Evolutionary conservation across 2,329 filamentous ascomycete species (phyloP).

Genomic region (Diaporthe humulicola): DNA sequence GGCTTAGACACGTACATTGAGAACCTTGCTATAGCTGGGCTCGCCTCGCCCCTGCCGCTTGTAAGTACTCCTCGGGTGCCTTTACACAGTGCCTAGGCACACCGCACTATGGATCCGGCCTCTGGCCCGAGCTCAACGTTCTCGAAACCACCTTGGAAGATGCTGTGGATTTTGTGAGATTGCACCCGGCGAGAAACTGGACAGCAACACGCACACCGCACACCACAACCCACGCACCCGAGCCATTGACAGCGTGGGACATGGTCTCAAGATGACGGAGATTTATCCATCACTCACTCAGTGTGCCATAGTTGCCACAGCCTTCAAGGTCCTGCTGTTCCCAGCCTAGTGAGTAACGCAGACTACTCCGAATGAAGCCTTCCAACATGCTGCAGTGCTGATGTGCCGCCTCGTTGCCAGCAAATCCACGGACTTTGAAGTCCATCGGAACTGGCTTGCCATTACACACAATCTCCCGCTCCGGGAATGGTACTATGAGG

Average conservation of each 20-base stretch:
- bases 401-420: constrained; percentile 60
- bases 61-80: neutral
- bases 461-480: constrained; percentile 91
- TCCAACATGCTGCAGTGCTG: constrained; percentile 14
- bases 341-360: constrained; percentile 84
- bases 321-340: constrained; percentile 92
- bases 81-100: neutral
- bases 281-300: constrained; percentile 89
- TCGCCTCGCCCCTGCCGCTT: neutral
- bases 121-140: constrained; percentile 36
- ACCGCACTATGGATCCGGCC: neutral
- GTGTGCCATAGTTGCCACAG: constrained; percentile 86
- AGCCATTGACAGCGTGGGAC: constrained; percentile 12
- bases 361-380: neutral
- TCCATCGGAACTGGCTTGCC: constrained; percentile 98
- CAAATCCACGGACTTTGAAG: constrained; percentile 99
- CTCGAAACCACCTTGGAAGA: constrained; percentile 32
- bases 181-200: neutral
- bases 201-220: neutral
- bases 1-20: neutral
- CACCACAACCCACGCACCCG: neutral
- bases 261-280: constrained; percentile 73
- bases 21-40: too few species aligned
- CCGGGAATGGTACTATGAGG: constrained; percentile 95
- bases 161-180: constrained; percentile 22